phyloP scores from a whole-genome alignment of 257 asterid species.

The Nicotiana tabacum region DNA sequence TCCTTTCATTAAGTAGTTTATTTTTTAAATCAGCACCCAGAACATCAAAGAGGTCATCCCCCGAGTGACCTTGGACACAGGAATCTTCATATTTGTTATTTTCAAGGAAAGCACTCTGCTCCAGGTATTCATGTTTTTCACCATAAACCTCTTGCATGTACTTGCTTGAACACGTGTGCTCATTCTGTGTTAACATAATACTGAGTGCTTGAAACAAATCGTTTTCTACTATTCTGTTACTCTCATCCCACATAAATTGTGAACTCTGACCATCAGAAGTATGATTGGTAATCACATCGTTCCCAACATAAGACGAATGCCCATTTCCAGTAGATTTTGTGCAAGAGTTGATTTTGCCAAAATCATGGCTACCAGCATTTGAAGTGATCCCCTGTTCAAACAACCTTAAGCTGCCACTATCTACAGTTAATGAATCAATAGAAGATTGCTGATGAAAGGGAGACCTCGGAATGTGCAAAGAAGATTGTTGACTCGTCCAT shows the following conservation, averaged over 20 bases:
- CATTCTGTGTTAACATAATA: slow-evolving; percentile 23
- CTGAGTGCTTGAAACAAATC: slow-evolving; percentile 28
- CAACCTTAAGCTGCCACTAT: neutral
- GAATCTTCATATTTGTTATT: slow-evolving; percentile 31
- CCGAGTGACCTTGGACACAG: slow-evolving; percentile 22
- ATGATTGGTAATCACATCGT: slow-evolving; percentile 21
- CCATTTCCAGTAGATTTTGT: neutral
- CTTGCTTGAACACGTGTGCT: slow-evolving; percentile 20
- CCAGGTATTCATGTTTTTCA: slow-evolving; percentile 24
- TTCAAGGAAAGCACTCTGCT: slow-evolving; percentile 17
- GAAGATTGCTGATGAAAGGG: slow-evolving; percentile 15
- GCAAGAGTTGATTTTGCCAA: slow-evolving; percentile 10
- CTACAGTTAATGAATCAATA: slow-evolving; percentile 2
- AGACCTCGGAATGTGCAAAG: slow-evolving; percentile 23
- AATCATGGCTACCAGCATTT: neutral
- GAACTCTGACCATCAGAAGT: slow-evolving; percentile 4
- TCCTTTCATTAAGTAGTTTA: slow-evolving; percentile 49
- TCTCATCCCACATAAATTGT: slow-evolving; percentile 14
- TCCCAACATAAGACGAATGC: slow-evolving; percentile 20
- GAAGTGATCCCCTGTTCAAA: neutral
- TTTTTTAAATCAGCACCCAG: slow-evolving; percentile 77
- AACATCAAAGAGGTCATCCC: slow-evolving; percentile 80
- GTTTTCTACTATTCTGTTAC: slow-evolving; percentile 21
- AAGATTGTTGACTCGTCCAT: slow-evolving; percentile 44
- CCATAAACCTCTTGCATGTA: slow-evolving; percentile 30